Percentiles rank a stretch among this genome's conserved stretches.
phyloP scores from a whole-genome alignment of 2,329 filamentous ascomycete species.

The Botrytis pseudocinerea region DNA sequence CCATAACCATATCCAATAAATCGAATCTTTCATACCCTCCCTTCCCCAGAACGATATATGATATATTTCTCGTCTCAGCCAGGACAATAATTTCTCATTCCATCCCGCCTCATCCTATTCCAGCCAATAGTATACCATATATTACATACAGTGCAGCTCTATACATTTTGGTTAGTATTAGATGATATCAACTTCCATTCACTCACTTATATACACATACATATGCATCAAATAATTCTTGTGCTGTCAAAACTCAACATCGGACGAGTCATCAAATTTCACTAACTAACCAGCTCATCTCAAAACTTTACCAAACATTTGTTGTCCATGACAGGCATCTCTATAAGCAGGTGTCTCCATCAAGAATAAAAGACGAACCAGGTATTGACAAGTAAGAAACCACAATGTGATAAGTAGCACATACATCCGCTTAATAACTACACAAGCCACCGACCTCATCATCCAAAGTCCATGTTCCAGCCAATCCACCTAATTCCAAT shows the following conservation, averaged over 20 bases:
- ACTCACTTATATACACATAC: not conserved
- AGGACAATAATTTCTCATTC: too few relatives aligned
- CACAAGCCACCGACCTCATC: slow-evolving; percentile 65
- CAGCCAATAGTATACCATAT: too few relatives aligned
- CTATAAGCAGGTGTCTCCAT: not conserved
- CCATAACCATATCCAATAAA: too few relatives aligned
- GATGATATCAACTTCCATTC: not conserved
- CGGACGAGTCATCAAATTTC: not conserved
- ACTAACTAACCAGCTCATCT: not conserved
- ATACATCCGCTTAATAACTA: slow-evolving; percentile 35
- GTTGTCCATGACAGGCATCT: not conserved
- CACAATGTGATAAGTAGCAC: not conserved
- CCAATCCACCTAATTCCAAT: slow-evolving; percentile 63
- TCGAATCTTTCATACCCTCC: not conserved
- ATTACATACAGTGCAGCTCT: not conserved
- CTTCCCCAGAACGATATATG: too few relatives aligned
- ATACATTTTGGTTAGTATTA: not conserved
- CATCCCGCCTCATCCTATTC: not conserved
- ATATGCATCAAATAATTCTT: not conserved
- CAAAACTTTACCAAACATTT: not conserved
- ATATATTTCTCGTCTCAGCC: too few relatives aligned
- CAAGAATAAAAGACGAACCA: not conserved
- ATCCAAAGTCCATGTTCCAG: slow-evolving; percentile 86
- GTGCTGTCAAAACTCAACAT: not conserved
- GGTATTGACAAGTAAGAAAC: not conserved